Conservation (phyloP, 108 stramenopile genomes). For the Cylindrotheca closterium region DNA sequence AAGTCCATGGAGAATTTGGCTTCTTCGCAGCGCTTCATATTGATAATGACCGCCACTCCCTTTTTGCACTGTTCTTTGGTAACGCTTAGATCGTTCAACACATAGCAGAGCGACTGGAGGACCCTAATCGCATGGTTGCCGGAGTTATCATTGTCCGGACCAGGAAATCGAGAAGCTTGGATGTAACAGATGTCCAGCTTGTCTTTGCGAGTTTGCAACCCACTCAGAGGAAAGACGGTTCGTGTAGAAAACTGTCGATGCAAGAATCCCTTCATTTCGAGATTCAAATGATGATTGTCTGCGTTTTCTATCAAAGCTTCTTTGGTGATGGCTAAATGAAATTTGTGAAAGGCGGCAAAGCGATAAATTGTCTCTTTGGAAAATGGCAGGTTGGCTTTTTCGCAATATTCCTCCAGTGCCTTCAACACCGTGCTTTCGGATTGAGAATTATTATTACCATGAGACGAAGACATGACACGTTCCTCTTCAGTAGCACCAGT, state of each 20-base stretch:
- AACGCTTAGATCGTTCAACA: slow-evolving; percentile 32
- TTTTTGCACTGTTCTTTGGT: slow-evolving; percentile 34
- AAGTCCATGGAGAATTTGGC: slow-evolving; percentile 42
- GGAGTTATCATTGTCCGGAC: slow-evolving; percentile 39
- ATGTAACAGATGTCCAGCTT: slow-evolving; percentile 49
- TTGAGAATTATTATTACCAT: too few species aligned
- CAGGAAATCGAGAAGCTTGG: slow-evolving; percentile 44
- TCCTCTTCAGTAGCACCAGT: too few species aligned
- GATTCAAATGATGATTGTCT: not conserved
- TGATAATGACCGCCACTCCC: slow-evolving; percentile 53
- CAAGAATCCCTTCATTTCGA: not conserved
- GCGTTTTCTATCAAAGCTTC: not conserved
- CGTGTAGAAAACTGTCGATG: not conserved
- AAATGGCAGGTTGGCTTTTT: not conserved
- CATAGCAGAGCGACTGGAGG: slow-evolving; percentile 51
- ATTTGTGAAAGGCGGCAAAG: not conserved
- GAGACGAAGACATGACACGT: too few species aligned
- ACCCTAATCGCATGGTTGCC: too few species aligned
- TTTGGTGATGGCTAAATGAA: not conserved
- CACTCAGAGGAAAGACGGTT: slow-evolving; percentile 55
- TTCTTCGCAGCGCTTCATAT: slow-evolving; percentile 55
- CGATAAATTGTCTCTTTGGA: not conserved
- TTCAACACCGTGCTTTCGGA: too few species aligned
- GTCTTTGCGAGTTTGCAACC: slow-evolving; percentile 38
- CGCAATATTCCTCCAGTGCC: not conserved